These are phyloP conservation scores for Kazachstania kunashirensis DNA, from an alignment of 805 yeast species.

Conservation along the genomic window DNA sequence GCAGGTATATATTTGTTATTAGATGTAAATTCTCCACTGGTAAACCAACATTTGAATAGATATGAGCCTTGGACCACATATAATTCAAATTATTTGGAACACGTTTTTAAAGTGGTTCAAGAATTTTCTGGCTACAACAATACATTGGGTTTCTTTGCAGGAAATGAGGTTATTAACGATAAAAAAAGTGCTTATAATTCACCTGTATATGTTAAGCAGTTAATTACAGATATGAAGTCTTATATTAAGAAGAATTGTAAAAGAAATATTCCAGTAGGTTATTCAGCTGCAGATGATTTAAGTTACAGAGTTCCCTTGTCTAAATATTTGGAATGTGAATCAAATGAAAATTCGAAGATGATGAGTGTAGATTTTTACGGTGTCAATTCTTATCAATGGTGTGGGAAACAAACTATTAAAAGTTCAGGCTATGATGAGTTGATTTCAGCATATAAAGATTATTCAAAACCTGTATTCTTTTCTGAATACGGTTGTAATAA, in stretches of 20 bases:
- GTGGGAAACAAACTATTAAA: conserved; percentile 79
- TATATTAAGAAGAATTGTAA: conserved; percentile 52
- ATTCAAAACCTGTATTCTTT: conserved; percentile 69
- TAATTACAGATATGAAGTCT: conserved; percentile 70
- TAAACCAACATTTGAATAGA: conserved; percentile 70
- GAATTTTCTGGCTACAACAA: conserved; percentile 79
- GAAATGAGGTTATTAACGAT: conserved; percentile 85
- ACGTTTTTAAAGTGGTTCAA: conserved; percentile 68
- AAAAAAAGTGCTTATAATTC: conserved; percentile 54
- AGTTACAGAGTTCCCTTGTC: conserved; percentile 67
- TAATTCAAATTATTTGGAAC: conserved; percentile 57
- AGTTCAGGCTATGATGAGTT: conserved; percentile 69
- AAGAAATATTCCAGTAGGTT: conserved; percentile 79
- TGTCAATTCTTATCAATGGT: conserved; percentile 92
- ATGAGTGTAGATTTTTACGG: conserved; percentile 74
- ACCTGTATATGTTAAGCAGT: conserved; percentile 68
- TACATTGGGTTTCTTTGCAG: conserved; percentile 85
- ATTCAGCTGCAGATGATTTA: conserved; percentile 93
- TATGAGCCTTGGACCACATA: conserved; percentile 93
- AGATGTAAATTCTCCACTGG: conserved; percentile 84
- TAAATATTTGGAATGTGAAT: conserved; percentile 67
- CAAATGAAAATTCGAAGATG: conserved; percentile 36
- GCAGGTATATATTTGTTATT: conserved; percentile 88
- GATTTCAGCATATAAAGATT: conserved; percentile 59
- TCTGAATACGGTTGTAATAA: conserved; percentile 91